A percentile compares a stretch with the other conserved stretches of the same genome.
Conservation (phyloP, 2,329 filamentous ascomycete species). For the Myriosclerotinia curreyana region DNA sequence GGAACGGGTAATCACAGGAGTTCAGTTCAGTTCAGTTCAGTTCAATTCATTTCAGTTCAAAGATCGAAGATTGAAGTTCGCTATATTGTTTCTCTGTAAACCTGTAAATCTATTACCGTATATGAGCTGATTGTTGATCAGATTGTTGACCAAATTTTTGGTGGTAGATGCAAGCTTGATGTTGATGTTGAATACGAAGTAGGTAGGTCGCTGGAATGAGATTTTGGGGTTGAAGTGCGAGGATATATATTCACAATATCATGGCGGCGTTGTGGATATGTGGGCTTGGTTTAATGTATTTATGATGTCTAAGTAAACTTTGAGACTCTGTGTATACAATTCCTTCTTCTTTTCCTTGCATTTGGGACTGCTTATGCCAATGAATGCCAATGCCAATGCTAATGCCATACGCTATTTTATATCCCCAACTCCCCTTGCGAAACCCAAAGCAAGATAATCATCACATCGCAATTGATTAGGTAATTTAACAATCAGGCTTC, state of each 20-base stretch:
- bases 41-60: too few species aligned
- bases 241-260: background rate
- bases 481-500: conserved; percentile 14
- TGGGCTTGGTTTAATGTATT: background rate
- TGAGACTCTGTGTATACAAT: background rate
- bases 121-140: background rate
- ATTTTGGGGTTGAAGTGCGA: background rate
- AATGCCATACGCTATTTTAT: background rate
- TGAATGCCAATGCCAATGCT: background rate
- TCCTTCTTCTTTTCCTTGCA: background rate
- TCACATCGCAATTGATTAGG: conserved; percentile 3
- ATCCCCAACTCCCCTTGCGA: background rate
- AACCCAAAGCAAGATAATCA: background rate
- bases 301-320: background rate
- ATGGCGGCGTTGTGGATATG: background rate
- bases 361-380: background rate
- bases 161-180: background rate
- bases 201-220: background rate
- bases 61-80: too few species aligned
- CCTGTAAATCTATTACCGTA: too few species aligned
- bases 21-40: too few species aligned
- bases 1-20: too few species aligned
- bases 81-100: too few species aligned
- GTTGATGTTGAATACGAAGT: too few species aligned
- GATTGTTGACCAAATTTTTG: too few species aligned